Evolutionary conservation across 768 basidiomycete species (phyloP).

Genomic region (Chalciporus pseudorubinellus): DNA sequence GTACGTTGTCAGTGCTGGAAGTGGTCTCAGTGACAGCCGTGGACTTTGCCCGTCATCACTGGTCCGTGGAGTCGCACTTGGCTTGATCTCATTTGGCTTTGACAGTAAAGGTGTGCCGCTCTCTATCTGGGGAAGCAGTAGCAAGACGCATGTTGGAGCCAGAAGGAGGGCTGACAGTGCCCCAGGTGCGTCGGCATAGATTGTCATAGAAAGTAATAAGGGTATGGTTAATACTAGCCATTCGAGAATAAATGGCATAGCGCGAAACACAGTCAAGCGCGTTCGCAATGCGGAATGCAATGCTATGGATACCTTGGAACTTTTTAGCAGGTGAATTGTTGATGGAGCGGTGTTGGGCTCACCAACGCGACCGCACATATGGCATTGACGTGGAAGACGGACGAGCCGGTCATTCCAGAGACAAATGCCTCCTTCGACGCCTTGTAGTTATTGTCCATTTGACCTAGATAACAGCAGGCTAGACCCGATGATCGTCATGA

Average conservation of each 20-base stretch:
- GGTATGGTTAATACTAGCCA: constrained; percentile 71
- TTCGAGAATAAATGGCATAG: constrained; percentile 45
- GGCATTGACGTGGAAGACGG: constrained; percentile 63
- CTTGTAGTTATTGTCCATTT: constrained; percentile 53
- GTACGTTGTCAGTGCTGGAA: constrained; percentile 83
- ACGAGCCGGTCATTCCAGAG: constrained; percentile 68
- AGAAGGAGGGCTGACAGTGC: constrained; percentile 50
- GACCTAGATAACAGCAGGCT: not conserved
- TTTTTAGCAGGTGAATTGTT: constrained; percentile 18
- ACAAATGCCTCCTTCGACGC: constrained; percentile 80
- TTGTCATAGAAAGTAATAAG: constrained; percentile 77
- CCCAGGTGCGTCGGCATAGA: constrained; percentile 59
- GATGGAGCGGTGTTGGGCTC: constrained; percentile 26
- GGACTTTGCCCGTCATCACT: not conserved
- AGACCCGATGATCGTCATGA: not conserved
- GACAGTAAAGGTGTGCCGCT: constrained; percentile 55
- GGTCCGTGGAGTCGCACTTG: not conserved
- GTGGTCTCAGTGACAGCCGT: constrained; percentile 31
- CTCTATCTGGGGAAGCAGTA: constrained; percentile 42
- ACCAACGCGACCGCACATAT: constrained; percentile 67
- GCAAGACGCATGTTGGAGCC: constrained; percentile 42
- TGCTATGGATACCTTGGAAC: constrained; percentile 61
- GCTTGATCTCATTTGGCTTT: constrained; percentile 14
- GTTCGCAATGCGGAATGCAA: constrained; percentile 62
- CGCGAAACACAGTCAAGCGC: constrained; percentile 40